phyloP scores from a whole-genome alignment of 2,329 filamentous ascomycete genomes.

The Trichoderma semiorbis region DNA sequence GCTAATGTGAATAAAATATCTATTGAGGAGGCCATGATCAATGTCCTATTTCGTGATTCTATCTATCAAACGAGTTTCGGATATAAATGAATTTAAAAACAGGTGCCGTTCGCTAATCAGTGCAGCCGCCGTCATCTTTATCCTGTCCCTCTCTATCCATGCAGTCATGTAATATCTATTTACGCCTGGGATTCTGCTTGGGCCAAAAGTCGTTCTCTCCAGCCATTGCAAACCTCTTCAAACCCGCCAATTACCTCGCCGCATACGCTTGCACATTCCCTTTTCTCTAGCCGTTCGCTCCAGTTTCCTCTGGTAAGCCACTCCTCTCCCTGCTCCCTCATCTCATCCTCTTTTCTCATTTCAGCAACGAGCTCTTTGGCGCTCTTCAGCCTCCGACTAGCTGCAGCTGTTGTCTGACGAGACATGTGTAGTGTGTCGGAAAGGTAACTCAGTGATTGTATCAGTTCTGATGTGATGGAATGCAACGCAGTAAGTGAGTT shows the following conservation, averaged over 20 bases:
- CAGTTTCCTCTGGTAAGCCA: conserved; percentile 83
- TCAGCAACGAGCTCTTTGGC: conserved; percentile 84
- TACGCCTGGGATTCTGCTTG: conserved; percentile 52
- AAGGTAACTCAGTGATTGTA: conserved; percentile 78
- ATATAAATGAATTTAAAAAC: background rate
- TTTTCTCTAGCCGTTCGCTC: conserved; percentile 69
- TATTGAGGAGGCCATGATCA: background rate
- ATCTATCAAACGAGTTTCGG: background rate
- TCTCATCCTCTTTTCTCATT: conserved; percentile 77
- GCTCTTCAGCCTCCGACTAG: conserved; percentile 72
- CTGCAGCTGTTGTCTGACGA: conserved; percentile 79
- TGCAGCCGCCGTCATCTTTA: conserved; percentile 13
- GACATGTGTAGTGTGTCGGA: conserved; percentile 94
- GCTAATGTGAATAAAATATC: background rate
- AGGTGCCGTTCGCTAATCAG: conserved; percentile 15
- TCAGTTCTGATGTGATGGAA: conserved; percentile 66
- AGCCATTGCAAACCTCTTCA: conserved; percentile 81
- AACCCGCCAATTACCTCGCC: conserved; percentile 88
- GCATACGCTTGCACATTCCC: conserved; percentile 82
- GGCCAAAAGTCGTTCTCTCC: conserved; percentile 72
- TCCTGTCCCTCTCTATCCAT: background rate
- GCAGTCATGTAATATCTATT: background rate
- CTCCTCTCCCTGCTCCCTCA: conserved; percentile 73
- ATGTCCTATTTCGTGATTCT: background rate
- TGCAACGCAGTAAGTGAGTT: conserved; percentile 67